Evolutionary conservation across 2,329 filamentous ascomycete species (phyloP).

Genomic region (Aspergillus arachidicola): DNA sequence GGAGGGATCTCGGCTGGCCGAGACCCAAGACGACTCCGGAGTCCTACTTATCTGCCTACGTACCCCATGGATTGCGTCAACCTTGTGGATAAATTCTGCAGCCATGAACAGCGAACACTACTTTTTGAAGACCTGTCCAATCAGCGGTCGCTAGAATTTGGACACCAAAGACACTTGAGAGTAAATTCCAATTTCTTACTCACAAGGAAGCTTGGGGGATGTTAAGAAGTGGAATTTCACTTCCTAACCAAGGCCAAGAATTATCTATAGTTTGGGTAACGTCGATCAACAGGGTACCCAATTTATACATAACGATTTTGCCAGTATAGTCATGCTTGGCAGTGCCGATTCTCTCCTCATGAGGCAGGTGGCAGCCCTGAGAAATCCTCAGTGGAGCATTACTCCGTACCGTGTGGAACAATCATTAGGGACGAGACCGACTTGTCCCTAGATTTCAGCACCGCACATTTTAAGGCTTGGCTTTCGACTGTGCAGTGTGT

Average conservation of each 20-base stretch:
- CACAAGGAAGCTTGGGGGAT: background rate
- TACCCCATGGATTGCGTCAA: constrained; percentile 1
- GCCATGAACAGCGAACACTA: background rate
- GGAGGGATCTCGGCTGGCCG: background rate
- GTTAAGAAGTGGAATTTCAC: background rate
- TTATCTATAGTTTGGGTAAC: background rate
- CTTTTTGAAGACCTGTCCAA: background rate
- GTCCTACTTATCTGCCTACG: background rate
- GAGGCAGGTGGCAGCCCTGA: background rate
- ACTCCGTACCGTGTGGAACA: background rate
- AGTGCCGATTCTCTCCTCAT: constrained; percentile 5
- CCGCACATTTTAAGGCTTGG: background rate
- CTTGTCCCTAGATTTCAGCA: background rate
- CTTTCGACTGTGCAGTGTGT: background rate
- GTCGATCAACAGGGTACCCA: constrained; percentile 3
- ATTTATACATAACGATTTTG: constrained; percentile 6
- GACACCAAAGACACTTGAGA: background rate
- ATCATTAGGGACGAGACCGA: background rate
- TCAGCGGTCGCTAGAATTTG: background rate
- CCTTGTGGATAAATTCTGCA: background rate
- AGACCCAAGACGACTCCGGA: background rate
- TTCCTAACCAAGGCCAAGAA: constrained; percentile 2
- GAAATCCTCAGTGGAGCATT: background rate
- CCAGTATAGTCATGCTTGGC: constrained; percentile 1
- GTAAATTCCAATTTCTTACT: background rate